phyloP scores from a whole-genome alignment of 305 asterid genomes.

The Fraxinus paxiana region DNA sequence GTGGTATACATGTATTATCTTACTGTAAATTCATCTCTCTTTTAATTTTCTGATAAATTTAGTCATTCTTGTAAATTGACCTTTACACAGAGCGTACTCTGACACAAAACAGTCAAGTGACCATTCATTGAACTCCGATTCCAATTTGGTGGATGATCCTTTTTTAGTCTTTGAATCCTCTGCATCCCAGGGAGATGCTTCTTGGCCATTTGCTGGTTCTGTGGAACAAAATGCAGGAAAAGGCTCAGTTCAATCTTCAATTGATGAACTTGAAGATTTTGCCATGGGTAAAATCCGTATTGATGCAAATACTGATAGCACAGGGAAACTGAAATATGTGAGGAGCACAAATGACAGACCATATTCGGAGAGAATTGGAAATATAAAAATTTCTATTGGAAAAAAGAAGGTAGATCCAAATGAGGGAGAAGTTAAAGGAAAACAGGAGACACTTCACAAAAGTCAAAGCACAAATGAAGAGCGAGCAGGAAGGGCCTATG shows the following conservation, averaged over 20 bases:
- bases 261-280: constrained; percentile 63
- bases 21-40: neutral
- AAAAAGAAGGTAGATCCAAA: constrained; percentile 8
- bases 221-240: constrained; percentile 33
- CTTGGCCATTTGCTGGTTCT: constrained; percentile 50
- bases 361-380: neutral
- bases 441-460: neutral
- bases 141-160: constrained; percentile 49
- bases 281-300: constrained; percentile 35
- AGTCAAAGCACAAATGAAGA: constrained; percentile 26
- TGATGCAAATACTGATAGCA: constrained; percentile 29
- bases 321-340: constrained; percentile 6
- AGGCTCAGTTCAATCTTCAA: constrained; percentile 37
- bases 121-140: constrained; percentile 40
- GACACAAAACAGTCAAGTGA: constrained; percentile 33
- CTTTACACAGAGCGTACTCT: constrained; percentile 37
- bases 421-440: constrained; percentile 1
- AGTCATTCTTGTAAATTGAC: neutral
- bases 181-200: constrained; percentile 29
- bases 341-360: constrained; percentile 11
- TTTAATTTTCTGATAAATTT: neutral
- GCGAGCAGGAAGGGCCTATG: constrained; percentile 23
- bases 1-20: neutral
- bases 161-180: constrained; percentile 54
- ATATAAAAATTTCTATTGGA: constrained; percentile 21